phyloP scores from a whole-genome alignment of 441 rosid species.

The Adansonia madagascariensis region DNA sequence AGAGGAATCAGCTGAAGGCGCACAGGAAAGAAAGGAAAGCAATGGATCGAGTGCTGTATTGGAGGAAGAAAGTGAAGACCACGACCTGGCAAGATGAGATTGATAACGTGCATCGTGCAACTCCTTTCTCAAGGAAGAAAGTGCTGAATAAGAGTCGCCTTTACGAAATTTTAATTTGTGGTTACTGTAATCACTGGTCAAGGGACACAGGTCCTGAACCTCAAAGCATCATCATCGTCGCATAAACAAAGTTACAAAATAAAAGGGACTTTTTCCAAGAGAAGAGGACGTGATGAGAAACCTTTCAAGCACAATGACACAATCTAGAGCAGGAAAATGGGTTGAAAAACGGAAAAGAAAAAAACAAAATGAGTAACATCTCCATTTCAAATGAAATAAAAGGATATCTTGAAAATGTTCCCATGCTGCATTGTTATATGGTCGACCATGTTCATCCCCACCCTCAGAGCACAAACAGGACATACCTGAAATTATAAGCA shows the following conservation, averaged over 20 bases:
- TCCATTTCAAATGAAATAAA: slow-evolving; percentile 23
- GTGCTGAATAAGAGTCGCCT: slow-evolving; percentile 49
- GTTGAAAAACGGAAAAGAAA: background rate
- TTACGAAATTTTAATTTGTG: slow-evolving; percentile 48
- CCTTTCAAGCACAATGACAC: slow-evolving; percentile 18
- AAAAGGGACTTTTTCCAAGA: background rate
- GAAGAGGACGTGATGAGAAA: background rate
- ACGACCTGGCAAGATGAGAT: slow-evolving; percentile 49
- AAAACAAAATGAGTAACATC: background rate
- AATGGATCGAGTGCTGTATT: slow-evolving; percentile 58
- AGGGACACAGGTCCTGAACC: slow-evolving; percentile 37
- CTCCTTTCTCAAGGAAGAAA: slow-evolving; percentile 50
- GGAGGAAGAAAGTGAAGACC: slow-evolving; percentile 48
- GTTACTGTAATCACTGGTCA: slow-evolving; percentile 49
- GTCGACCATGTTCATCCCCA: slow-evolving; percentile 42
- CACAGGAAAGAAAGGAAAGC: slow-evolving; percentile 60
- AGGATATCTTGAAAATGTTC: slow-evolving; percentile 50
- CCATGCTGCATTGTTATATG: slow-evolving; percentile 46
- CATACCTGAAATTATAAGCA: slow-evolving; percentile 39
- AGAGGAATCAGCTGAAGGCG: slow-evolving; percentile 36
- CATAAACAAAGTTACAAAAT: background rate
- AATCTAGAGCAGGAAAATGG: background rate
- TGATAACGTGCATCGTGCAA: slow-evolving; percentile 49
- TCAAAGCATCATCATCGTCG: slow-evolving; percentile 5
- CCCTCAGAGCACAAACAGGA: slow-evolving; percentile 43